A percentile compares a stretch with the other conserved stretches of the same genome.
Evolutionary conservation across 176 grass and related monocot genomes (phyloP).

Genomic region (Miscanthus lutarioriparius): DNA sequence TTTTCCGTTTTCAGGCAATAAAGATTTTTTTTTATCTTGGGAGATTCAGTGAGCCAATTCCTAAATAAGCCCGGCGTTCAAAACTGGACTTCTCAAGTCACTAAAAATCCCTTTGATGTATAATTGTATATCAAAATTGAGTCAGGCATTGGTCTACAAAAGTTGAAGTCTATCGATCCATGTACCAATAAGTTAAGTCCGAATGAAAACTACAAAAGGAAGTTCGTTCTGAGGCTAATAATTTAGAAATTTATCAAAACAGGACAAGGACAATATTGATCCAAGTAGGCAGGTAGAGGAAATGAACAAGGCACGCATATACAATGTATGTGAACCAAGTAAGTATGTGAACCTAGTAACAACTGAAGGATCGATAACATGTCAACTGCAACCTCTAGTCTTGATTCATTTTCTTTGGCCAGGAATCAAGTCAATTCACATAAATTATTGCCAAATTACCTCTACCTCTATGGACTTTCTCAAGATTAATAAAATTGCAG

Average conservation of each 20-base stretch:
- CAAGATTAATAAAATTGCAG: too few relatives aligned
- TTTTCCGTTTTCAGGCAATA: not conserved
- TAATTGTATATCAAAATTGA: not conserved
- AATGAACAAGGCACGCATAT: not conserved
- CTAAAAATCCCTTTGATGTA: not conserved
- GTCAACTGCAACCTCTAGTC: not conserved
- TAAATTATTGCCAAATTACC: conserved; percentile 38
- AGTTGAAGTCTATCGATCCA: too few relatives aligned
- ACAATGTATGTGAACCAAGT: not conserved
- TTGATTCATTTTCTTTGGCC: not conserved
- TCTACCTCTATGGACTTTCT: conserved; percentile 51
- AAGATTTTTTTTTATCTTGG: conserved; percentile 11
- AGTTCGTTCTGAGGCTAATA: too few relatives aligned
- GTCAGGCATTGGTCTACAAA: too few relatives aligned
- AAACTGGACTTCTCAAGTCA: not conserved
- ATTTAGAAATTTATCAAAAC: too few relatives aligned
- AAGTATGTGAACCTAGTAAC: not conserved
- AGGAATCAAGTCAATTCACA: not conserved
- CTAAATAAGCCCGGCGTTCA: not conserved
- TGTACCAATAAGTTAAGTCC: too few relatives aligned
- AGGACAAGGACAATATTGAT: too few relatives aligned
- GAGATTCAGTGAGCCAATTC: not conserved
- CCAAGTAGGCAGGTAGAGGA: too few relatives aligned
- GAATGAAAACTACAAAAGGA: too few relatives aligned
- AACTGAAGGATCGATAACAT: not conserved